phyloP scores from a whole-genome alignment of 169 alveolate genomes.

The Eimeria necatrix region DNA sequence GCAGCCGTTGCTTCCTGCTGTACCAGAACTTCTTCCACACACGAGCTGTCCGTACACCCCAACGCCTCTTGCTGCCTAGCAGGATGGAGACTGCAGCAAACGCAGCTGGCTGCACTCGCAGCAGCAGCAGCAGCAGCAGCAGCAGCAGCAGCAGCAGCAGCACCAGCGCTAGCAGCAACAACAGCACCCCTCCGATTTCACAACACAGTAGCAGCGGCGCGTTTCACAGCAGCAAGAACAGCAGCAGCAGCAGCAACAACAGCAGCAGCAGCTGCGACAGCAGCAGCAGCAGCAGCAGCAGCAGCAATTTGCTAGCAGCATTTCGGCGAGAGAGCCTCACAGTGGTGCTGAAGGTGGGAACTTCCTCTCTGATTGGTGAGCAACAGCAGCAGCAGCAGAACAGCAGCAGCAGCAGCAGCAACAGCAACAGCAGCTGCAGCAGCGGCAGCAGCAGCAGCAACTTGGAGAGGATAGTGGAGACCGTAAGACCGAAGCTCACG shows the following conservation, averaged over 20 bases:
- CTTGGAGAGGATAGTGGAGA: constrained; percentile 83
- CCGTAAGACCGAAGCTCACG: constrained; percentile 52
- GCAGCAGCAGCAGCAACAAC: constrained; percentile 27
- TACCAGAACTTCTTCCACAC: too few species aligned
- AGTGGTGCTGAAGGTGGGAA: constrained; percentile 84
- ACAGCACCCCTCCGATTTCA: too few species aligned
- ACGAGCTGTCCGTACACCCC: too few species aligned
- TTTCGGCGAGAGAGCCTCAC: constrained; percentile 21
- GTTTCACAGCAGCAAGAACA: constrained; percentile 2
- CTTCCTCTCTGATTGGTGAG: constrained; percentile 84
- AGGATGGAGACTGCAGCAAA: neutral
- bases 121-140: neutral
- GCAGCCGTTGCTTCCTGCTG: too few species aligned
- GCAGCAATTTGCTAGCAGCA: neutral
- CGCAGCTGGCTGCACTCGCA: neutral
- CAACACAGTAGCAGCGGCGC: neutral
- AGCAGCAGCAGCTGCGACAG: neutral
- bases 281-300: constrained; percentile 46
- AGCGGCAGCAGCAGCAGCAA: too few species aligned
- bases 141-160: constrained; percentile 35
- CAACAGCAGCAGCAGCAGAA: too few species aligned
- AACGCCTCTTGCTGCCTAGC: too few species aligned
- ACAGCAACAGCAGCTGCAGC: too few species aligned
- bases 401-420: too few species aligned
- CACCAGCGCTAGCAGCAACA: neutral